Percentiles rank a stretch among this genome's conserved stretches.
Conservation (phyloP, 148 eudicot species). For the Drosera capensis region DNA sequence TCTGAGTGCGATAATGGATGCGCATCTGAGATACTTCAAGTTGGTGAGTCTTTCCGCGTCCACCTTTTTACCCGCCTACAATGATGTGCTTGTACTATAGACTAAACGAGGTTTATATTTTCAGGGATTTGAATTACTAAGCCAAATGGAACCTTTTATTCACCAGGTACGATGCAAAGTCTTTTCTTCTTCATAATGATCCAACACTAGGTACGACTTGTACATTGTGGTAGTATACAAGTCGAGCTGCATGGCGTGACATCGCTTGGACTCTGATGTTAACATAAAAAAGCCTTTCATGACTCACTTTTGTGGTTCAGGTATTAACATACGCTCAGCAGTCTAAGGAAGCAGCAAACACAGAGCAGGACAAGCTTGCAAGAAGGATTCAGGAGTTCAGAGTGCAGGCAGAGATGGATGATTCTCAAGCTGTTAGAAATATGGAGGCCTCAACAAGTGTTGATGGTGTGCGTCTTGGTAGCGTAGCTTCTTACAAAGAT, state of each 20-base stretch:
- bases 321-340: constrained; percentile 54
- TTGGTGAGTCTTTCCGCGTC: constrained; percentile 27
- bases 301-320: constrained; percentile 21
- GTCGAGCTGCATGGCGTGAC: no score
- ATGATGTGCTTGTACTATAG: constrained; percentile 2
- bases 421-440: constrained; percentile 43
- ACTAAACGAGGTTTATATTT: constrained; percentile 13
- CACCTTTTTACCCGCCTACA: constrained; percentile 1
- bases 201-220: no score
- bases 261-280: no score
- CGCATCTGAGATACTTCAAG: constrained; percentile 88
- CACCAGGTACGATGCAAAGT: constrained; percentile 43
- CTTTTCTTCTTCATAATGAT: not conserved
- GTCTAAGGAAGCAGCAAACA: constrained; percentile 46
- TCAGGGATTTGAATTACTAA: constrained; percentile 77
- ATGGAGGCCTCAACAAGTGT: constrained; percentile 40
- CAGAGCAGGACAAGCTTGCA: constrained; percentile 63
- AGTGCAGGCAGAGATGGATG: constrained; percentile 59
- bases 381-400: constrained; percentile 76
- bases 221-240: not conserved
- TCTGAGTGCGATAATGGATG: constrained; percentile 93
- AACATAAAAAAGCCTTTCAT: no score
- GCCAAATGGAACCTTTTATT: constrained; percentile 87
- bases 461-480: constrained; percentile 28
- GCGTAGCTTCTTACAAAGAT: constrained; percentile 28